Base-by-base conservation (phyloP, 2,329 filamentous ascomycete genomes). In the Corniculantispora saksenae region DNA sequence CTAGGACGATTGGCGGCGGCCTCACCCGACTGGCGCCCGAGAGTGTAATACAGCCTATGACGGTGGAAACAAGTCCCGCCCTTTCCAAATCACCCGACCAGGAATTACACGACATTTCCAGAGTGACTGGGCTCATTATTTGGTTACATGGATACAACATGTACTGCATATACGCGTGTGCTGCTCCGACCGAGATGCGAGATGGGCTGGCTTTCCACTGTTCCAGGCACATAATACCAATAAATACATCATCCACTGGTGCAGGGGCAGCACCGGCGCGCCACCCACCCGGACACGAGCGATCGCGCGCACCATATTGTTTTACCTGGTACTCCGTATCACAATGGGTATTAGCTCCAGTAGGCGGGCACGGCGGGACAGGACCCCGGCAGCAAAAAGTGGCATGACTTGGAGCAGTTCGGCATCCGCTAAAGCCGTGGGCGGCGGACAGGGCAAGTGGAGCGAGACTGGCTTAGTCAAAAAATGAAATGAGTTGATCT, bases 111-210 rank as follows among this genome's bases (percentile, higher is more conserved):
- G 59, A 54, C 59, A 61, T 53, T 61, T 25, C 48, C 48, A 38
- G 25, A 35, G 59, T n/a, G 38, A 43, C 59, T 61, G 59, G 59
- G 48, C 59, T 61, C 59, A 61, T 47, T 54, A 45, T 35, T 23
- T 54, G 50, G 32, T 53, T 40, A 61, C 58, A 61, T 51, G 29
- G 59, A 21, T 51, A 45, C 58, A 15, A 38, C 47, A 21, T 7
- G 17, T 23, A 25, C 32, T n/a, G 47, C 47, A 53, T 38, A 38
- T 13, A 59, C 25, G 27, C 57, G 57, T 45, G 59, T 40, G 50
- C 48, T 40, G 50, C 48, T 48, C 32, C 38, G 59, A 53, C 59
- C 59, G 59, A 61, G 59, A n/a, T 61, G 59, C 59, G 59, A 61
- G 59, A n/a, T 61, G 59, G 35, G n/a, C 35, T 23, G 58, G 59